A percentile compares a stretch with the other conserved stretches of the same genome.
Evolutionary conservation across 139 green algal species (phyloP).

Genomic region (Trebouxia sp.): DNA sequence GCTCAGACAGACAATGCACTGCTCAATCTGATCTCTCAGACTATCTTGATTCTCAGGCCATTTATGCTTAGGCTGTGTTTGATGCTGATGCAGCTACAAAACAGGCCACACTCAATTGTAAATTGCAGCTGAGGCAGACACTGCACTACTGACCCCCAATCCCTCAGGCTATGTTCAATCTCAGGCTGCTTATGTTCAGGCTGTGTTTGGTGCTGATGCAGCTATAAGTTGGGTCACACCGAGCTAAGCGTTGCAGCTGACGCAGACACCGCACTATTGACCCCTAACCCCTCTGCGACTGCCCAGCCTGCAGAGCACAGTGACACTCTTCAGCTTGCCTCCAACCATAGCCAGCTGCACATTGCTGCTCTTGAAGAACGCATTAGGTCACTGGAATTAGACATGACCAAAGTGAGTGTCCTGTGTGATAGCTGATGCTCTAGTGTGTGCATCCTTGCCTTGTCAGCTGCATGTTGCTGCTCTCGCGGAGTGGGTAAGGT

Average conservation of each 20-base stretch:
- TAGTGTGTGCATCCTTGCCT: too few relatives aligned
- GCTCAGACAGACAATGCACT: too few relatives aligned
- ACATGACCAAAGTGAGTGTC: not conserved
- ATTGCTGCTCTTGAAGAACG: too few relatives aligned
- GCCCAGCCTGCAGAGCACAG: not conserved
- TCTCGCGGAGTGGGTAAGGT: too few relatives aligned
- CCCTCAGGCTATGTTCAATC: too few relatives aligned
- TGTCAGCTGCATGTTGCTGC: too few relatives aligned
- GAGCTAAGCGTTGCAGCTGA: not conserved
- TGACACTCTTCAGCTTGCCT: not conserved
- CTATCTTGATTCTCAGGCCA: too few relatives aligned
- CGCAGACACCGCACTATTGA: not conserved
- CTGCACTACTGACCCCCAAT: not conserved
- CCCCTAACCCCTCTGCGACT: not conserved
- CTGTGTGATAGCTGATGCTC: not conserved
- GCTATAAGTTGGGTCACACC: conserved; percentile 4
- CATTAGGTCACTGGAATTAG: not conserved
- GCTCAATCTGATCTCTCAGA: too few relatives aligned
- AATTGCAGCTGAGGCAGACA: not conserved
- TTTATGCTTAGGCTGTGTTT: too few relatives aligned
- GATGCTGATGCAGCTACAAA: conserved; percentile 1
- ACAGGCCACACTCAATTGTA: not conserved
- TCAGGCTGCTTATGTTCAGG: too few relatives aligned
- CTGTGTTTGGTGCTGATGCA: not conserved
- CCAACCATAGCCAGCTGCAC: not conserved